phyloP scores from a whole-genome alignment of 352 stramenopile genomes.

The Globisporangium nagaii region DNA sequence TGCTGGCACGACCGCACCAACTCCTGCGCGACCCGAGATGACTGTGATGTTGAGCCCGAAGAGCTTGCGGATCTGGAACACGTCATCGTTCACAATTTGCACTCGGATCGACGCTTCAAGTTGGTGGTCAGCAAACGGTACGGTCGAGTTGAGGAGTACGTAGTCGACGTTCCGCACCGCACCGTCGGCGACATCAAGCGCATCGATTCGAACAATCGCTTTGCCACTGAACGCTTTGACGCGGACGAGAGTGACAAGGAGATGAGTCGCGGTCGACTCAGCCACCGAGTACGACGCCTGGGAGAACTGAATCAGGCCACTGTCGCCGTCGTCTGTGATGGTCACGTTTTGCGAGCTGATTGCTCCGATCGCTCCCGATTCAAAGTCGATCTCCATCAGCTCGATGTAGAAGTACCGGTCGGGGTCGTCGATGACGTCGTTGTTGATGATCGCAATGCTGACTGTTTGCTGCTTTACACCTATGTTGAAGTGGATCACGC shows the following conservation, averaged over 20 bases:
- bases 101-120: conserved; percentile 9
- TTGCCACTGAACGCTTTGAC: conserved; percentile 22
- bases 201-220: conserved; percentile 13
- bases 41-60: conserved; percentile 27
- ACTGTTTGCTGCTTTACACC: conserved; percentile 18
- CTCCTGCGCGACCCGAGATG: conserved; percentile 13
- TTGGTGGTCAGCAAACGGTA: conserved; percentile 23
- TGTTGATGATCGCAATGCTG: conserved; percentile 40
- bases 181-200: conserved; percentile 5
- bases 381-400: conserved; percentile 14
- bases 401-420: conserved; percentile 41
- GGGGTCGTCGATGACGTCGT: conserved; percentile 35
- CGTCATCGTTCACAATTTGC: conserved; percentile 35
- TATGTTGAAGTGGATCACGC: conserved; percentile 23
- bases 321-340: conserved; percentile 47
- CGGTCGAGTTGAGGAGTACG: conserved; percentile 6
- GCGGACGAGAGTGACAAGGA: conserved; percentile 22
- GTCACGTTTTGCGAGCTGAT: conserved; percentile 17
- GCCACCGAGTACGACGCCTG: conserved; percentile 17
- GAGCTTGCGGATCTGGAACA: conserved; percentile 36
- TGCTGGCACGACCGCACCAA: conserved; percentile 11
- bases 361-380: conserved; percentile 26
- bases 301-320: conserved; percentile 30
- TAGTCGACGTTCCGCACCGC: conserved; percentile 29
- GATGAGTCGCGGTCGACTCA: conserved; percentile 14